Evolutionary conservation across 495 filamentous ascomycete species (phyloP).

Genomic region (Talaromyces trachyspermus): DNA sequence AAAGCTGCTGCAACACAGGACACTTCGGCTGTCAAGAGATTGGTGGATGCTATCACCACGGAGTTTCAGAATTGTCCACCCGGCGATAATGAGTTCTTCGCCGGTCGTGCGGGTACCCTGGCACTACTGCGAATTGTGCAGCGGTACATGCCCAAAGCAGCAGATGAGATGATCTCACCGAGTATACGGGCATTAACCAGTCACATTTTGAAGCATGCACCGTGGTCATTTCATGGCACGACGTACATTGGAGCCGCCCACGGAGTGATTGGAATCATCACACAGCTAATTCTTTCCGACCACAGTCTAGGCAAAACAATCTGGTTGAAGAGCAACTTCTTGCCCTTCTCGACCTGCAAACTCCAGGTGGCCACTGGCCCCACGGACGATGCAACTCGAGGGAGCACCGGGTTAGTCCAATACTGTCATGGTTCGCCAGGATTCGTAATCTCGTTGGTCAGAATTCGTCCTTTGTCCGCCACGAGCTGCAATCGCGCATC

Average conservation of each 20-base stretch:
- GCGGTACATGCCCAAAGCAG: not conserved
- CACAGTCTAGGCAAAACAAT: too few relatives aligned
- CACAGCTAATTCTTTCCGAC: too few relatives aligned
- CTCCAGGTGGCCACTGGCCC: too few relatives aligned
- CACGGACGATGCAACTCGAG: too few relatives aligned
- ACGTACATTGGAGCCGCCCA: not conserved
- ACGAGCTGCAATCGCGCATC: too few relatives aligned
- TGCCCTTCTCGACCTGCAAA: too few relatives aligned
- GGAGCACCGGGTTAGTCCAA: too few relatives aligned
- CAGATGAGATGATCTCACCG: not conserved
- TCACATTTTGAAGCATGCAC: not conserved
- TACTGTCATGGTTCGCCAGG: too few relatives aligned
- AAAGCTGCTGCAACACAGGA: not conserved
- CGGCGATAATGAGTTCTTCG: not conserved
- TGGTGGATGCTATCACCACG: not conserved
- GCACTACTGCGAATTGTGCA: not conserved
- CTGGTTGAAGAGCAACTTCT: too few relatives aligned
- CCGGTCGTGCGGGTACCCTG: not conserved
- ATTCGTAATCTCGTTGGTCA: too few relatives aligned
- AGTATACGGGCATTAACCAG: not conserved
- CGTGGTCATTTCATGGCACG: not conserved
- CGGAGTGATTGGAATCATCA: not conserved
- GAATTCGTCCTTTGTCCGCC: too few relatives aligned
- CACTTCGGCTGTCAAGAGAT: not conserved
- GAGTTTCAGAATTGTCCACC: not conserved